These are phyloP conservation scores for Aspergillus pseudoterreus DNA, from an alignment of 2,329 filamentous ascomycete genomes.

Conservation along the genomic window DNA sequence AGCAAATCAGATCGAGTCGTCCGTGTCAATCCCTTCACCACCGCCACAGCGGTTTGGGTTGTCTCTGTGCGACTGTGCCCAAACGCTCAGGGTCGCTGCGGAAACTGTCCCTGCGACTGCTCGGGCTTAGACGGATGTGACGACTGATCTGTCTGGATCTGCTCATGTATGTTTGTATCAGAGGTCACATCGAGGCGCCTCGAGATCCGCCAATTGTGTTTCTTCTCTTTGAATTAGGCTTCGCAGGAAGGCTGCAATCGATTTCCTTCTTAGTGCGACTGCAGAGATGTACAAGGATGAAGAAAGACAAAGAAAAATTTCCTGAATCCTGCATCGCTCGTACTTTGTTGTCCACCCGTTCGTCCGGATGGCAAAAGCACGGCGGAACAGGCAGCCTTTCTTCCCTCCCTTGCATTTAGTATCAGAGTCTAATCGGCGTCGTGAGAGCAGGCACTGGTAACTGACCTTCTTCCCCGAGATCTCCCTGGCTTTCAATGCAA, in stretches of 20 bases:
- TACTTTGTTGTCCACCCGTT: not conserved
- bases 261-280: not conserved
- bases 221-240: not conserved
- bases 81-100: conserved; percentile 13
- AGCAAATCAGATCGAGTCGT: conserved; percentile 2
- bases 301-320: not conserved
- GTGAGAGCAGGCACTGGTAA: not conserved
- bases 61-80: conserved; percentile 11
- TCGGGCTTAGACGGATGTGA: not conserved
- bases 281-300: not conserved
- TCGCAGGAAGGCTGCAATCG: not conserved
- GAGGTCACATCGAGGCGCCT: not conserved
- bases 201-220: not conserved
- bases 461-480: conserved; percentile 7
- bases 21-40: conserved; percentile 1
- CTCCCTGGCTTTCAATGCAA: conserved; percentile 4
- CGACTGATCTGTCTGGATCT: not conserved
- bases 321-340: not conserved
- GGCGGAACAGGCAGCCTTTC: not conserved
- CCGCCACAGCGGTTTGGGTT: conserved; percentile 4
- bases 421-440: conserved; percentile 9
- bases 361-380: not conserved
- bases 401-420: conserved; percentile 18
- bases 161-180: not conserved
- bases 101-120: not conserved